phyloP scores from a whole-genome alignment of 2,329 filamentous ascomycete genomes.

The Ophiocordyceps australis region DNA sequence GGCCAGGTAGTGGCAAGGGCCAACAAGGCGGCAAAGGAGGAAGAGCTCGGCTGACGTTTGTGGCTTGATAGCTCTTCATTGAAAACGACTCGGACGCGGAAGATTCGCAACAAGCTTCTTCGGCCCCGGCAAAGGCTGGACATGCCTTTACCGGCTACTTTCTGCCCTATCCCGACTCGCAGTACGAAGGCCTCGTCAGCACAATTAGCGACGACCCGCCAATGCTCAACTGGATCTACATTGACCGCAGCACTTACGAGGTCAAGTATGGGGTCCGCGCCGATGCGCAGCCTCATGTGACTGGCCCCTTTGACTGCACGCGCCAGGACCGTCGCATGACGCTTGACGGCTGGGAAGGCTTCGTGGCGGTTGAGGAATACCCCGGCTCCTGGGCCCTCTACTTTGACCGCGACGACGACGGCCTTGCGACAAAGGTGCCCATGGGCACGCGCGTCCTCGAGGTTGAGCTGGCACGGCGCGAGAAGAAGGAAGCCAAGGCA shows the following conservation, averaged over 20 bases:
- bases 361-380: too few species aligned
- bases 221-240: conserved; percentile 30
- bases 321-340: conserved; percentile 30
- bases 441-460: conserved; percentile 25
- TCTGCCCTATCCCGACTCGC: conserved; percentile 28
- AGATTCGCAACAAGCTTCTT: too few species aligned
- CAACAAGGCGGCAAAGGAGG: too few species aligned
- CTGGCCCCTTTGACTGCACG: conserved; percentile 31
- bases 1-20: too few species aligned
- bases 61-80: conserved; percentile 13
- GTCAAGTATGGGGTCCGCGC: conserved; percentile 25
- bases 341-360: conserved; percentile 26
- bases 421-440: conserved; percentile 17
- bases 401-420: conserved; percentile 27
- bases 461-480: conserved; percentile 31
- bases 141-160: conserved; percentile 40
- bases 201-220: conserved; percentile 29
- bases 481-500: conserved; percentile 16
- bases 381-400: conserved; percentile 25
- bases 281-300: conserved; percentile 21
- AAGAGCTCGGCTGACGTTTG: too few species aligned
- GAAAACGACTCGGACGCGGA: conserved; percentile 16
- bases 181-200: conserved; percentile 21
- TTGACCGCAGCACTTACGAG: conserved; percentile 24
- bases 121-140: too few species aligned